Base-by-base conservation (phyloP, 2,329 filamentous ascomycete species). In the Ceratocystis alfenasii region DNA sequence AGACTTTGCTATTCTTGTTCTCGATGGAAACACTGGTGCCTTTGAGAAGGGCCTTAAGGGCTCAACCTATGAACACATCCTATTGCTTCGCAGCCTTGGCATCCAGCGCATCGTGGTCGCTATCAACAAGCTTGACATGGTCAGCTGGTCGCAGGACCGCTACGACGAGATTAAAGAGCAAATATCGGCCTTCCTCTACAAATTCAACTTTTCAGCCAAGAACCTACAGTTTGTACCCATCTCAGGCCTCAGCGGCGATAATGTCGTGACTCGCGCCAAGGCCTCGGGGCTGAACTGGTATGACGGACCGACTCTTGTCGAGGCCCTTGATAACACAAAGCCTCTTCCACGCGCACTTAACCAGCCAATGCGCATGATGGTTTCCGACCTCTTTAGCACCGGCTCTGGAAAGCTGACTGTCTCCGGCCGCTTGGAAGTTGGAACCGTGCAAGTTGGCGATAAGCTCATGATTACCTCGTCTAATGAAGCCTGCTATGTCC, bases 31-130 rank as follows among this genome's bases (percentile, higher is more conserved):
- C 67, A 90, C 85, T 0, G 94, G 93, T 44, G 92, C 92, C 44
- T 96, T 97, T 70, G 94, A 99, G 74, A 91, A 90, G 2, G 95
- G 94, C 0, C 78, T 97, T 41, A 93, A 89, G 72, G 94, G 94
- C 0, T 94, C 99, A 74, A 99, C 94, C 0, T 87, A 89, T 73
- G 94, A 99, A 73, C 94, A 99, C 73, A 90, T 94, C 5, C 77
- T 97, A 17, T 81, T 99, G 0, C 84, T 95, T 4, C 84, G 93
- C 68, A 96, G 92, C 71, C 88, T 97, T 78, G 94, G 94, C 0
- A 87, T 99, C 1, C 88, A 93, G 68, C 83, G 87, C 30, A 81
- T 99, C 17, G 87, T 99, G 53, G 88, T 99, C 33, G 92, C 90
- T 1, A 85, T 99, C 68, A 99, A 99, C 77, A 99, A 99, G 75